Evolutionary conservation across 202 grass and related monocot genomes (phyloP), one percentile per base, ranked within the genome.

Genomic region (Elaeis oleifera): DNA sequence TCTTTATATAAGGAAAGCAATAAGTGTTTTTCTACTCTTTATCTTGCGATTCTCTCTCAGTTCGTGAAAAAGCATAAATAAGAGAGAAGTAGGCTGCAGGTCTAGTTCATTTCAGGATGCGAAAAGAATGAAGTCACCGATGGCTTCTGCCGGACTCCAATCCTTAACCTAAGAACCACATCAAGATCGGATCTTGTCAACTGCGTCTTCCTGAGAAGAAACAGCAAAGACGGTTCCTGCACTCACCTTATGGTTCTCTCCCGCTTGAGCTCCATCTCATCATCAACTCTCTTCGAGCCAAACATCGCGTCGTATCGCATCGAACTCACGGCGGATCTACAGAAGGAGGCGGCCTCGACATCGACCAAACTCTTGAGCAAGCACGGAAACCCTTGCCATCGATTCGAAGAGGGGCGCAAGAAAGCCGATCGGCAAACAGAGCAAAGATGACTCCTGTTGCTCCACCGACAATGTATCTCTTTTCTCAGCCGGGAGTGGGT

Each of bases 221-320:
- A 44, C 0, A 59, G 60, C 24, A 3, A 62, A 72, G 18, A 23
- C 1, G 0, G 3, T 11, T 15, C 27, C 6, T 14, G 7, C 22
- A 53, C 58, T 63, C 2, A 72, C 70, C 70, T 72, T 3, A 62
- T 27, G 24, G 49, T 16, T n/a, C 50, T 22, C 25, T 62, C 31
- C 31, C 59, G 44, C 27, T 48, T 68, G 7, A 68, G 4, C 27
- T 68, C 70, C 49, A 28, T 62, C 58, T 72, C 25, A 48, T 63
- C 70, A 23, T 72, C 70, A 4, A 63, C 59, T 20, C 56, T 59
- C n/a, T 20, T 72, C 25, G n/a, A 72, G 15, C 18, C 49, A 53
- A 72, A 60, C 69, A 72, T 72, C 19, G 32, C 55, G 15, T 14
- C 69, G 17, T 53, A 24, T 52, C 49, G 50, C 1, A 23, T 9